phyloP scores from a whole-genome alignment of 805 yeast species.

The Helenozyma baotianmanensis region DNA sequence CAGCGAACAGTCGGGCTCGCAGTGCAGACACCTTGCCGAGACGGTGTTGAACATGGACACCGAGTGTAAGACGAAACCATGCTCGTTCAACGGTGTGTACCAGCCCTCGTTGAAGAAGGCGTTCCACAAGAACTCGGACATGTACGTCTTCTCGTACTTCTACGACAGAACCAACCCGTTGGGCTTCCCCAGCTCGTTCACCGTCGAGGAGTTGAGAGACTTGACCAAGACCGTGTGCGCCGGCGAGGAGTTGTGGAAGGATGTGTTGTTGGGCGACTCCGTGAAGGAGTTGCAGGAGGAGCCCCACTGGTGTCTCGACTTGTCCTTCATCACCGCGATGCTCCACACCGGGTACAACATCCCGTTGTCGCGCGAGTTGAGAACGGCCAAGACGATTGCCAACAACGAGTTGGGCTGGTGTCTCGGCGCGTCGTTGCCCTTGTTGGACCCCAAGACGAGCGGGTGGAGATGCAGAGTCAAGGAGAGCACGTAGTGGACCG shows the following conservation, averaged over 20 bases:
- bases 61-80: slow-evolving; percentile 70
- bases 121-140: slow-evolving; percentile 67
- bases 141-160: slow-evolving; percentile 90
- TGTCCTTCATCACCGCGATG: slow-evolving; percentile 84
- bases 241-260: slow-evolving; percentile 77
- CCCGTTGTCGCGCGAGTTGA: slow-evolving; percentile 82
- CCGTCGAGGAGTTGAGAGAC: slow-evolving; percentile 76
- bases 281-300: slow-evolving; percentile 63
- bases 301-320: slow-evolving; percentile 93
- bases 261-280: slow-evolving; percentile 60
- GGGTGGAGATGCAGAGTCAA: slow-evolving; percentile 67
- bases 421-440: slow-evolving; percentile 92
- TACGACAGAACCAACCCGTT: slow-evolving; percentile 92
- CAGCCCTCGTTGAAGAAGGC: slow-evolving; percentile 86
- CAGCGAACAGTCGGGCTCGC: slow-evolving; percentile 59
- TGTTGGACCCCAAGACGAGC: slow-evolving; percentile 56
- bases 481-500: slow-evolving; percentile 5
- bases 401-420: slow-evolving; percentile 98
- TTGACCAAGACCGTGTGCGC: slow-evolving; percentile 80
- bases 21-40: slow-evolving; percentile 85
- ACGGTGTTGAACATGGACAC: slow-evolving; percentile 76
- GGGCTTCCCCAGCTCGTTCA: slow-evolving; percentile 90
- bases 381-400: slow-evolving; percentile 85
- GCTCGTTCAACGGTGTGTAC: slow-evolving; percentile 95
- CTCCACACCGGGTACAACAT: slow-evolving; percentile 96